These are phyloP conservation scores for Coemansia sp. DNA, from an alignment of 192 early-diverging fungal genomes.

Conservation along the genomic window DNA sequence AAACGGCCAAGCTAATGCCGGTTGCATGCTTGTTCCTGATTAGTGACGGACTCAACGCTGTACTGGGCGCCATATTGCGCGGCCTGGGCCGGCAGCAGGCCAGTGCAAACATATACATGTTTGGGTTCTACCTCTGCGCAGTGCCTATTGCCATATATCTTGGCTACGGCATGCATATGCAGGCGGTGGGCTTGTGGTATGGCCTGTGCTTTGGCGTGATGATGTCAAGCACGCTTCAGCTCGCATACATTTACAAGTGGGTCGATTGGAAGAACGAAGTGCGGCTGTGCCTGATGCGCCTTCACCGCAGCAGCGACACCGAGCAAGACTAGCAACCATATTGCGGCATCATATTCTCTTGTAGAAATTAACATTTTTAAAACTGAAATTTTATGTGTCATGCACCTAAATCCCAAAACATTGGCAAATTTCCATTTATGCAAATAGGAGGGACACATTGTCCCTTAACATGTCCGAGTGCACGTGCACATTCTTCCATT, in stretches of 20 bases:
- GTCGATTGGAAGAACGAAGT: constrained; percentile 38
- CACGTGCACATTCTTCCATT: neutral
- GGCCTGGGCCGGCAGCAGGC: constrained; percentile 51
- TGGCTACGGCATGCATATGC: constrained; percentile 26
- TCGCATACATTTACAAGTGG: constrained; percentile 16
- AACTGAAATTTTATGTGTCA: too few species aligned
- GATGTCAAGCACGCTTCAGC: constrained; percentile 13
- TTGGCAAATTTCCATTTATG: neutral
- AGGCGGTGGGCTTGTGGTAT: constrained; percentile 28
- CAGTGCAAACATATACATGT: constrained; percentile 49
- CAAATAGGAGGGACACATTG: neutral
- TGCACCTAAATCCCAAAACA: neutral
- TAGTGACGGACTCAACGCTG: constrained; percentile 57
- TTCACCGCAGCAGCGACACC: neutral
- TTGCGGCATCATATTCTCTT: neutral
- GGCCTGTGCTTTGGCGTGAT: constrained; percentile 24
- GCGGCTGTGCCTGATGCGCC: constrained; percentile 13
- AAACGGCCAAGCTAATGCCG: constrained; percentile 71
- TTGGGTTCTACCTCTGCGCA: constrained; percentile 50
- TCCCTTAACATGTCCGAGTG: neutral
- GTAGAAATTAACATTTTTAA: too few species aligned
- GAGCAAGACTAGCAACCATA: neutral
- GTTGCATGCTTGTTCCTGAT: constrained; percentile 67
- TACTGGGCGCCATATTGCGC: constrained; percentile 54
- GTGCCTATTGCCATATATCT: constrained; percentile 50